Evolutionary conservation across 768 basidiomycete species (phyloP).

Genomic region (Mrakia frigida): DNA sequence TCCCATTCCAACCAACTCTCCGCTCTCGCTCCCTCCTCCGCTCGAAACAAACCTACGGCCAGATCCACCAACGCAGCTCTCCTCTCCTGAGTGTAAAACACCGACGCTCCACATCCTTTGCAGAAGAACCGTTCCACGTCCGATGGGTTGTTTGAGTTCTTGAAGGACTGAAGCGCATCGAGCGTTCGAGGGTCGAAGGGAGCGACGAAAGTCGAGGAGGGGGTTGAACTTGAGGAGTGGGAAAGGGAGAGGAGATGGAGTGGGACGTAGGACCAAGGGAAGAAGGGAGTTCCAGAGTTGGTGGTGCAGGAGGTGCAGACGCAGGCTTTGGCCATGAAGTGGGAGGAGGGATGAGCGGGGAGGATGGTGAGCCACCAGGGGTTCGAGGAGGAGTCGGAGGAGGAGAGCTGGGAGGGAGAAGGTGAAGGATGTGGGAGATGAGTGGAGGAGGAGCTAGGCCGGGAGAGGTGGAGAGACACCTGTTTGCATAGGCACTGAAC

Average conservation of each 20-base stretch:
- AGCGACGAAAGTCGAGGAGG: not conserved
- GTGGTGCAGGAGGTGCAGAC: constrained; percentile 27
- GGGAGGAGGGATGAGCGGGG: not conserved
- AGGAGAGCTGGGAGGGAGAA: not conserved
- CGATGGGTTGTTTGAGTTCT: not conserved
- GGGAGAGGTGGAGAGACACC: not conserved
- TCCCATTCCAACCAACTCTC: constrained; percentile 3
- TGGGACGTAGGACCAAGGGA: constrained; percentile 4
- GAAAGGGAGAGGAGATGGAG: not conserved
- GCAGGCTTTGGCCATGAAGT: constrained; percentile 23
- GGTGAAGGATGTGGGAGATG: not conserved
- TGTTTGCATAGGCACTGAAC: not conserved
- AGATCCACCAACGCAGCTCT: not conserved
- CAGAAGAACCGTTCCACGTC: not conserved
- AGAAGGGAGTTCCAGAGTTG: not conserved
- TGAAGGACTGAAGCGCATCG: not conserved
- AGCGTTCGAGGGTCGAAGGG: not conserved
- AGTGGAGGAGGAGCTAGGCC: not conserved
- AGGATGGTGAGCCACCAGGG: not conserved
- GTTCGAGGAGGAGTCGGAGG: not conserved
- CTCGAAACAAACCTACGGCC: not conserved
- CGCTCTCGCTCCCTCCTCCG: constrained; percentile 2
- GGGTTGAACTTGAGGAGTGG: not conserved
- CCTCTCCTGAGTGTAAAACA: not conserved
- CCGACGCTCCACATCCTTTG: not conserved